Evolutionary conservation across 2,329 filamentous ascomycete species (phyloP), one percentile per base, ranked within the genome.

Genomic region (Xylariaceae sp.): DNA sequence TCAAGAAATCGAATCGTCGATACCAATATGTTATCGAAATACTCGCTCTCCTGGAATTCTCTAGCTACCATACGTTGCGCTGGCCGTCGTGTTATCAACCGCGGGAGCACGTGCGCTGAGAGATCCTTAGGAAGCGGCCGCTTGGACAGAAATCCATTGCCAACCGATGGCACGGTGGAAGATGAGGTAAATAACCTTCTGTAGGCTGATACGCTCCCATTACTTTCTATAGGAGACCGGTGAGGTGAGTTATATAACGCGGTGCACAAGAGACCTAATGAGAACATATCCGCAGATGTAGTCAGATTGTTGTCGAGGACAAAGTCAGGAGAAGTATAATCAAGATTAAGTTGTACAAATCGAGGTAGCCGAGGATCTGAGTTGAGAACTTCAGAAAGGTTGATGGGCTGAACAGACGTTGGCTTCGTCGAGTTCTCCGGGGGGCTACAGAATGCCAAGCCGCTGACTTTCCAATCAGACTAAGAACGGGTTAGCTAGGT

Each of bases 391-490:
- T 97, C 92, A 23, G 89, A 88, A 19, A 98, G 81, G 61, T 86
- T 90, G 64, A 98, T 88, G 9, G 91, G 89, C 42, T 88, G 82
- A 47, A 96, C 85, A 3, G 90, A 89, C 2, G 90, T 89, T 44
- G 88, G 81, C 63, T 89, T 87, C 23, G 85, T 87, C 19, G 89
- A 90, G 65, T 85, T 83, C 65, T 92, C 89, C 47, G 90, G 85
- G 14, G 92, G 90, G 44, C 90, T 90, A 70, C 89, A 91, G 73
- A 97, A 99, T 0, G 89, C 86, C 40, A 99, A 82, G n/a, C 93
- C 95, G 65, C 92, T 93, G 59, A 99, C 90, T 73, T 99, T 99
- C 95, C 95, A 99, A 74, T 99, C 95, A 46, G 91, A 96, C 88
- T 90, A 67, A 67, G 59, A 55, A 23, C 19, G 46, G 53, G 67